phyloP scores from a whole-genome alignment of 495 filamentous ascomycete species.

The Penicillium nucicola region DNA sequence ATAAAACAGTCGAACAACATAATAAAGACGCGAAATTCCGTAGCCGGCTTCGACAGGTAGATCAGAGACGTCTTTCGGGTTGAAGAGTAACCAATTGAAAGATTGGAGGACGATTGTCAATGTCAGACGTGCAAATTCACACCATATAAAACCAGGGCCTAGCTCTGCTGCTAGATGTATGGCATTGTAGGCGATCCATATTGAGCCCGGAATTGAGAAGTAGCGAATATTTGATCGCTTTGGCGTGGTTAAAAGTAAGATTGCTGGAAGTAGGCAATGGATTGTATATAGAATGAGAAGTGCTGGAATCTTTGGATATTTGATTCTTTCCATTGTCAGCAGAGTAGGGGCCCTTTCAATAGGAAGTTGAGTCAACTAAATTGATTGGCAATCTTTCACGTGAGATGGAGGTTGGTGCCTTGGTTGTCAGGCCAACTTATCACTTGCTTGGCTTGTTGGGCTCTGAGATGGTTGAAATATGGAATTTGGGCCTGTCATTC shows the following conservation, averaged over 20 bases:
- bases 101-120: slow-evolving; percentile 16
- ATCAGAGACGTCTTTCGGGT: slow-evolving; percentile 12
- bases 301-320: slow-evolving; percentile 1
- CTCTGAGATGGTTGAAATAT: too few species aligned
- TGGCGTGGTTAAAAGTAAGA: slow-evolving; percentile 10
- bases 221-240: slow-evolving; percentile 17
- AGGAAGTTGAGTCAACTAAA: too few species aligned
- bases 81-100: slow-evolving; percentile 15
- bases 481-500: too few species aligned
- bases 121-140: slow-evolving; percentile 15
- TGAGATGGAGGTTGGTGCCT: too few species aligned
- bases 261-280: slow-evolving; percentile 13
- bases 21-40: slow-evolving; percentile 1
- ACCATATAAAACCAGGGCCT: slow-evolving; percentile 20
- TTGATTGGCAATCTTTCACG: too few species aligned
- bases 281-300: slow-evolving; percentile 6
- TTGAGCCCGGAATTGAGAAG: slow-evolving; percentile 10
- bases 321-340: too few species aligned
- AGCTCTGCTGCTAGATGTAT: slow-evolving; percentile 8
- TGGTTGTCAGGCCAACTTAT: too few species aligned
- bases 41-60: background rate
- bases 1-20: slow-evolving; percentile 6
- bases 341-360: too few species aligned
- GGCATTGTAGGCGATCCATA: slow-evolving; percentile 5
- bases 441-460: too few species aligned